Base-by-base conservation (phyloP, 164 flowering plant genomes). In the Magnolia sinica region DNA sequence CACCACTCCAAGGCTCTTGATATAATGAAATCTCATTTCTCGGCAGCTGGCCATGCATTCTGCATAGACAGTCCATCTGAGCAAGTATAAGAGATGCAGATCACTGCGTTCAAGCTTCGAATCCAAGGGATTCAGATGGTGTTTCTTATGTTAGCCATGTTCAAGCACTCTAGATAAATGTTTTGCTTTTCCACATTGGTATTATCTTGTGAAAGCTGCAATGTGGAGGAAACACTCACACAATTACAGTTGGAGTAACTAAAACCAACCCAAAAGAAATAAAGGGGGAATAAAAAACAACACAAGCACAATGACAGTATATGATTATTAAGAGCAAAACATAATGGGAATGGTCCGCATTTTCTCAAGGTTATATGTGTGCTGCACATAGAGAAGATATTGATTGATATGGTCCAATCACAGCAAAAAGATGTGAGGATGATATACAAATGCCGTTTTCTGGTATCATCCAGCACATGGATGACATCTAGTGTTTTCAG, bases 1-100 rank as follows among this genome's bases (percentile, higher is more conserved):
- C 96, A 92, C 71, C 92, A 91, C 64, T 87, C 67, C 69, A 88
- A 76, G 84, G 89, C 96, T 68, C 96, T 93, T 73, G 89, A 85
- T 7, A 31, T 83, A 79, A 93, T 92, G 74, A 92, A 88, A 82
- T 81, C 95, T 3, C 98, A 93, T 77, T 93, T 91, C 81, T 85
- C 88, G 0, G 88, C 85, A 63, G 87, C 89, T 69, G 83, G 83
- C 19, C 91, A 91, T 68, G 66, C 73, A 52, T 91, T 91, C 67
- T 83, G 79, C 83, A 79, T 81, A 19, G 72, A 8, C 19, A 73
- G 51, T 22, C 79, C 50, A 6, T 20, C 14, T 49, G 70, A 68
- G 2, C 69, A 61, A 50, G 10, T 27, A 27, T 27, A 27, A 27
- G 29, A 27, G 29, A 27, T 27, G 29, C 29, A 27, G 29, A 27